Percentiles rank a stretch among this genome's conserved stretches.
Conservation (phyloP, 2,329 filamentous ascomycete genomes). For the Botrytis paeoniae region DNA sequence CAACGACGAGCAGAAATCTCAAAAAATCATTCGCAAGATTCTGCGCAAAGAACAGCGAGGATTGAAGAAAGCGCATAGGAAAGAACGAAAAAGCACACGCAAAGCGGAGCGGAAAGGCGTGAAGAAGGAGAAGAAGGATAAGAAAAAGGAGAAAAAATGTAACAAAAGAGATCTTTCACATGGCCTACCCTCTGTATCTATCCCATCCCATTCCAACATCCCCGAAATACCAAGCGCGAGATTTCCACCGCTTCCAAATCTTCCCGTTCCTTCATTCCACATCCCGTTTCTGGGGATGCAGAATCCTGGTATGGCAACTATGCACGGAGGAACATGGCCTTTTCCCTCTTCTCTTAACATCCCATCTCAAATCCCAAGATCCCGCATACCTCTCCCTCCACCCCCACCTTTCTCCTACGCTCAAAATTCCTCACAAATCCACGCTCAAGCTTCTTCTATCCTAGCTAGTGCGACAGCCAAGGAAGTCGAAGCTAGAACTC, state of each 20-base stretch:
- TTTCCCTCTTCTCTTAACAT: not conserved
- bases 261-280: not conserved
- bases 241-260: not conserved
- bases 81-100: not conserved
- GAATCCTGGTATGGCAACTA: not conserved
- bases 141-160: conserved; percentile 29
- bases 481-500: conserved; percentile 28
- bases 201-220: not conserved
- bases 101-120: conserved; percentile 23
- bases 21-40: conserved; percentile 30
- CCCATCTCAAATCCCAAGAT: conserved; percentile 8
- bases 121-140: conserved; percentile 30
- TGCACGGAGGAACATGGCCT: not conserved
- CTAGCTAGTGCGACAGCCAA: conserved; percentile 23
- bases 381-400: not conserved
- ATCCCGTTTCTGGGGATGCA: not conserved
- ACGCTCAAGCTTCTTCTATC: conserved; percentile 27
- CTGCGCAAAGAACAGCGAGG: conserved; percentile 26
- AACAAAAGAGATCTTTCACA: not conserved
- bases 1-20: conserved; percentile 42
- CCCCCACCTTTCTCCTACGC: conserved; percentile 17
- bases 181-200: not conserved
- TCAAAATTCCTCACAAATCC: conserved; percentile 25
- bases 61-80: not conserved
- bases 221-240: not conserved